Base-by-base conservation (phyloP, 768 basidiomycete species). In the Aureoboletus auriporus region DNA sequence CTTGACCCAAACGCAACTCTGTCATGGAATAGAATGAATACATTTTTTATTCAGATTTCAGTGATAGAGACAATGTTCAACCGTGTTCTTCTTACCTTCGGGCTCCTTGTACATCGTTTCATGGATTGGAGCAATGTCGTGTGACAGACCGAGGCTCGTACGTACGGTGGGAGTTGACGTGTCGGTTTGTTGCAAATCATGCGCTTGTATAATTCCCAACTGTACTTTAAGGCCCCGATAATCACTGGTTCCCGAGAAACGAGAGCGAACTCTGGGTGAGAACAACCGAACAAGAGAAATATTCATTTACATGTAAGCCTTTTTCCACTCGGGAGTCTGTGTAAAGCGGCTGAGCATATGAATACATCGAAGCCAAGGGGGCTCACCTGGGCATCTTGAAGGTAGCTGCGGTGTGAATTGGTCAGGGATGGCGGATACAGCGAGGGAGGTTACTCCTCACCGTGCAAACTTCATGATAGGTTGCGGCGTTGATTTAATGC, bases 181-280 rank as follows among this genome's bases (percentile, higher is more conserved):
- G 11, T 49, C 44, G 23, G 59, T 35, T 44, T 70, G 68, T 8
- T 67, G 65, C 7, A 26, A 44, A 8, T 38, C 14, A 23, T 52
- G 46, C 45, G 65, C 69, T 20, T 75, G 74, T 47, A 87, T 79
- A 3, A 75, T 74, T 8, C 74, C 71, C 12, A 89, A 84, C 17
- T 74, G 72, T 55, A 84, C 87, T 65, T 90, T 89, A n/a, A 90
- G 76, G 11, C 78, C 79, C 3, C 80, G 77, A 60, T 89, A 89
- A 62, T 89, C 80, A 58, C 87, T 89, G 35, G 35, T 29, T 29
- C 35, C 11, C 14, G 12, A 26, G 12, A 26, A 46, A 35, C 29
- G 39, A 23, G 12, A 6, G 30, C 10, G n/a, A 33, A 13, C 39
- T 46, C 43, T 50, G 47, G 4, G 14, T 5, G 20, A 13, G 11